These are phyloP conservation scores for Thuidium tamariscinum DNA, from an alignment of 225 moss, liverwort and hornwort species.

Conservation along the genomic window DNA sequence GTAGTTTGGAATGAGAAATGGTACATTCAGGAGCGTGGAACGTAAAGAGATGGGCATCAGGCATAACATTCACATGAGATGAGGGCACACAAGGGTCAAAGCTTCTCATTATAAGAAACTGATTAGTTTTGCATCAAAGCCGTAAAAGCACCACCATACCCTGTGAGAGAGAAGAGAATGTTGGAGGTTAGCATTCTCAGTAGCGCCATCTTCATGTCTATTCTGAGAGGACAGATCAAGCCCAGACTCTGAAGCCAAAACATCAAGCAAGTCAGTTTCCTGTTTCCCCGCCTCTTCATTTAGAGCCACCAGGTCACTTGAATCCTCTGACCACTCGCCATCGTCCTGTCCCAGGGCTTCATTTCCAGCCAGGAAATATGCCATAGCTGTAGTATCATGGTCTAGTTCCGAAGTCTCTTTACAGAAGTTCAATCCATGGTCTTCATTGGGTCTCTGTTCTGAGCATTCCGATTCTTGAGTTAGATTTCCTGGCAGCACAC, in stretches of 20 bases:
- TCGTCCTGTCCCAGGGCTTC: constrained; percentile 11
- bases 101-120: neutral
- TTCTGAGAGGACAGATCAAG: constrained; percentile 1
- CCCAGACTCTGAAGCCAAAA: constrained; percentile 9
- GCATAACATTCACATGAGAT: neutral
- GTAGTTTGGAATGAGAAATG: neutral
- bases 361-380: constrained; percentile 62
- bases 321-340: constrained; percentile 56
- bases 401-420: constrained; percentile 32
- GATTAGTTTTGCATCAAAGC: neutral
- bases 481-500: neutral
- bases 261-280: constrained; percentile 3
- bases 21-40: neutral
- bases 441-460: constrained; percentile 5
- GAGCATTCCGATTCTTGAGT: constrained; percentile 1
- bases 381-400: constrained; percentile 66
- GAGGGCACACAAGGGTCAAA: neutral
- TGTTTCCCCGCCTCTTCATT: constrained; percentile 1
- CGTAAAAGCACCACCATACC: constrained; percentile 1
- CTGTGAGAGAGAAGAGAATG: constrained; percentile 12
- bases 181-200: constrained; percentile 1
- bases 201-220: neutral
- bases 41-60: neutral
- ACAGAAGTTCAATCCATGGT: constrained; percentile 9
- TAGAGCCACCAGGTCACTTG: constrained; percentile 10